Evolutionary conservation across 2,329 filamentous ascomycete genomes (phyloP).

Genomic region (Aspergillus amoenus): DNA sequence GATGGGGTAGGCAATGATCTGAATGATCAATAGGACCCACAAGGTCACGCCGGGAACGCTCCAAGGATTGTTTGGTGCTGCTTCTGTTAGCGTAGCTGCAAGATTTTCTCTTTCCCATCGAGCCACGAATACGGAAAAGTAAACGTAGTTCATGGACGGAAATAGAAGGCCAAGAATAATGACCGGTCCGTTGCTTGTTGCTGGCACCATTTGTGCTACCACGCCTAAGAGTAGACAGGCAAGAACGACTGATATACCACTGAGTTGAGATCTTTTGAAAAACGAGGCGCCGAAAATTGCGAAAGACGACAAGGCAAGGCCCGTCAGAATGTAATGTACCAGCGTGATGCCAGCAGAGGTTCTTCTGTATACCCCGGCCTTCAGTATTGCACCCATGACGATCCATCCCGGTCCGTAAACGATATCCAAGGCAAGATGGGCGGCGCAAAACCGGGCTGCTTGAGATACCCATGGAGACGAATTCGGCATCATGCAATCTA

Average conservation of each 20-base stretch:
- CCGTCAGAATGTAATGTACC: conserved; percentile 72
- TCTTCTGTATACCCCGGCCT: conserved; percentile 61
- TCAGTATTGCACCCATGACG: conserved; percentile 67
- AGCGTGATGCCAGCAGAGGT: conserved; percentile 66
- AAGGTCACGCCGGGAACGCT: conserved; percentile 70
- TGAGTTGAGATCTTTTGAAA: conserved; percentile 84
- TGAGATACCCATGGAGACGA: conserved; percentile 72
- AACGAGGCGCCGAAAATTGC: conserved; percentile 79
- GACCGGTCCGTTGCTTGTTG: conserved; percentile 62
- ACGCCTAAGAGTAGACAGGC: conserved; percentile 74
- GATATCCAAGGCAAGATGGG: conserved; percentile 76
- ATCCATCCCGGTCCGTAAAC: conserved; percentile 84
- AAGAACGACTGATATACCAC: conserved; percentile 76
- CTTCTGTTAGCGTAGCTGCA: conserved; percentile 60
- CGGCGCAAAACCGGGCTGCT: conserved; percentile 71
- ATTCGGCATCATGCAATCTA: conserved; percentile 90
- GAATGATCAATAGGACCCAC: conserved; percentile 74
- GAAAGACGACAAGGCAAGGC: conserved; percentile 74
- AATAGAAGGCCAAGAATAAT: conserved; percentile 74
- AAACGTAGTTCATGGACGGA: conserved; percentile 83
- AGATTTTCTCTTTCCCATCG: conserved; percentile 67
- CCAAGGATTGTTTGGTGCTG: conserved; percentile 66
- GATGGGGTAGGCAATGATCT: conserved; percentile 75
- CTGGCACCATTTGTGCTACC: conserved; percentile 71
- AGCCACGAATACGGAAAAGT: conserved; percentile 73